Conservation (phyloP, 768 basidiomycete species). For the Boletus eberwhitei region DNA sequence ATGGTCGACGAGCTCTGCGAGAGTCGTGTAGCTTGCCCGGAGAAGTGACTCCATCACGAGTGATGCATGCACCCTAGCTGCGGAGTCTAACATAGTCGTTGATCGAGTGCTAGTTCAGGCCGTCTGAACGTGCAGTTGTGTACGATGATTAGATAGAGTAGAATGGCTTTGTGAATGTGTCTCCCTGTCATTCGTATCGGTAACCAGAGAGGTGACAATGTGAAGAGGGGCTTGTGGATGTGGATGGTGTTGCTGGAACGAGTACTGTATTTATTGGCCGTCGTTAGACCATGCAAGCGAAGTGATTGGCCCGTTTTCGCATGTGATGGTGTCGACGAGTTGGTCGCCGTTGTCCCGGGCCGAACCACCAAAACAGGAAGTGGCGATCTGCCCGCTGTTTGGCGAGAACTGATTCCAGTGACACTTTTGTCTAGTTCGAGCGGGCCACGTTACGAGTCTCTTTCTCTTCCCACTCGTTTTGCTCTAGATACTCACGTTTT, state of each 20-base stretch:
- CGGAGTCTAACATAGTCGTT: slow-evolving; percentile 61
- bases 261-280: no score
- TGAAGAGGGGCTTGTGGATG: slow-evolving; percentile 31
- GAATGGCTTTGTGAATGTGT: slow-evolving; percentile 48
- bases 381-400: no score
- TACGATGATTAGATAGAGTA: slow-evolving; percentile 47
- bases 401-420: no score
- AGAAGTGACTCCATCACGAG: slow-evolving; percentile 23
- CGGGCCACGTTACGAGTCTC: no score
- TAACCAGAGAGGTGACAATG: slow-evolving; percentile 14
- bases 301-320: no score
- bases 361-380: no score
- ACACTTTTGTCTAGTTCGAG: no score
- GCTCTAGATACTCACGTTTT: no score
- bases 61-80: slow-evolving; percentile 35
- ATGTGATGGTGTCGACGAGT: no score
- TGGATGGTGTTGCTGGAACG: slow-evolving; percentile 35
- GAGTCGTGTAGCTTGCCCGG: slow-evolving; percentile 33
- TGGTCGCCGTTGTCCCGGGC: no score
- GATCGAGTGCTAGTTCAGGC: slow-evolving; percentile 54
- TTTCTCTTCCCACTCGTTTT: no score
- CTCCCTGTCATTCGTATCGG: slow-evolving; percentile 14
- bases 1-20: slow-evolving; percentile 46
- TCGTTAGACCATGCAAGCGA: no score
- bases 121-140: slow-evolving; percentile 51